These are phyloP conservation scores for Stipa capillata DNA, from an alignment of 176 grass and related monocot genomes.

Conservation along the genomic window DNA sequence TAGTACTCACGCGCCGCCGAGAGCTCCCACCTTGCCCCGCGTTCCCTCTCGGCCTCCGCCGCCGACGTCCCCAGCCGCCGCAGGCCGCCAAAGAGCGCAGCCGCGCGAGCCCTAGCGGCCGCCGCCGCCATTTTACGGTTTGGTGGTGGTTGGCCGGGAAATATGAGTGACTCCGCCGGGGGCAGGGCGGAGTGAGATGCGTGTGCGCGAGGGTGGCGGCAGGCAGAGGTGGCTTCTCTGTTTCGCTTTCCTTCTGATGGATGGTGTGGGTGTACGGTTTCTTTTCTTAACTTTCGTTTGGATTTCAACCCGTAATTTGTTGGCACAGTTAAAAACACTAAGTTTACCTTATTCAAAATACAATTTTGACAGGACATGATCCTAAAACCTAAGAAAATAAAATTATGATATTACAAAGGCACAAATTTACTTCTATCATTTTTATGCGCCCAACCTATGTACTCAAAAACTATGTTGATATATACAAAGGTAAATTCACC, in stretches of 20 bases:
- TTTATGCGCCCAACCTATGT: no score
- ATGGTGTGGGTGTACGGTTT: no score
- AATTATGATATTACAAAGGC: no score
- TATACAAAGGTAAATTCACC: no score
- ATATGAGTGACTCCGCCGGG: not conserved
- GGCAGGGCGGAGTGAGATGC: not conserved
- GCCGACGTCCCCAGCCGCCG: not conserved
- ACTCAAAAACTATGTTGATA: no score
- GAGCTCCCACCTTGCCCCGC: constrained; percentile 38
- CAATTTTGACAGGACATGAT: no score
- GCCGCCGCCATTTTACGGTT: not conserved
- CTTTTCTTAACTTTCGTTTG: no score
- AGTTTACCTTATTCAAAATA: no score
- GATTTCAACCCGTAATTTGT: no score
- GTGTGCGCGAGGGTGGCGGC: not conserved
- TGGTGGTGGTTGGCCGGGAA: not conserved
- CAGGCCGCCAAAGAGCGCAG: not conserved
- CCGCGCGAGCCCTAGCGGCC: not conserved
- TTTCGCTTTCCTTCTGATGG: not conserved
- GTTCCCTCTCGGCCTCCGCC: not conserved
- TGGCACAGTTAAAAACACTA: no score
- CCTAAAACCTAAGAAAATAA: no score
- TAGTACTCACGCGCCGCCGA: constrained; percentile 58
- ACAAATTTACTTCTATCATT: no score
- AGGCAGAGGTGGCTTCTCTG: not conserved